phyloP scores from a whole-genome alignment of 1,139 yeast species.

The Hyphopichia pseudoburtonii region DNA sequence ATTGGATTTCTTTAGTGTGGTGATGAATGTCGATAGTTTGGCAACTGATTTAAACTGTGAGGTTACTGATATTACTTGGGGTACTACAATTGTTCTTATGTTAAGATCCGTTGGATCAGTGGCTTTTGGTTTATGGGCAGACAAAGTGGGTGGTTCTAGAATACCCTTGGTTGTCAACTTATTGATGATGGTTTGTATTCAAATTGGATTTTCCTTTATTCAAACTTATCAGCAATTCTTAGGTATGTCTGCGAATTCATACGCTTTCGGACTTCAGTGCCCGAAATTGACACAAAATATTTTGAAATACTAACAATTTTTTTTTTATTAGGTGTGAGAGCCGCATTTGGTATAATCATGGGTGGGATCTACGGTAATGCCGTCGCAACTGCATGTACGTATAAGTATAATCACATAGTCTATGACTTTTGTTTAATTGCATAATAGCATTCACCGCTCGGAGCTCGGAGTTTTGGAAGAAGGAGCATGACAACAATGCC shows the following conservation, averaged over 20 bases:
- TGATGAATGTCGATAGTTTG: slow-evolving; percentile 31
- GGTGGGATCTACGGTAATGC: slow-evolving; percentile 72
- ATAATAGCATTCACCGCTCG: too few species aligned
- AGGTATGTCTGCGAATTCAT: slow-evolving; percentile 24
- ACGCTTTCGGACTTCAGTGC: slow-evolving; percentile 18
- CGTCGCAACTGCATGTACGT: slow-evolving; percentile 52
- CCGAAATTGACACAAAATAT: too few species aligned
- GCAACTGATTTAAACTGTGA: slow-evolving; percentile 26
- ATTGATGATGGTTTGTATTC: slow-evolving; percentile 30
- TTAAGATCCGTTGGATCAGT: slow-evolving; percentile 45
- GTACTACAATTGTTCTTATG: slow-evolving; percentile 46
- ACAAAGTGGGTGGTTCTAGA: slow-evolving; percentile 36
- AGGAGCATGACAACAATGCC: too few species aligned
- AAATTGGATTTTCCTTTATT: slow-evolving; percentile 43
- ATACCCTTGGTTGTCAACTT: slow-evolving; percentile 38
- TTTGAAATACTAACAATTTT: too few species aligned
- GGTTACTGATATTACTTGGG: slow-evolving; percentile 40
- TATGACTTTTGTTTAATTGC: too few species aligned
- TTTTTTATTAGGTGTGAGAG: slow-evolving; percentile 42
- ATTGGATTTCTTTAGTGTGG: slow-evolving; percentile 40
- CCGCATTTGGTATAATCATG: slow-evolving; percentile 66
- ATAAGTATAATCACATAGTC: neutral
- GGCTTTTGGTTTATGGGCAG: slow-evolving; percentile 39
- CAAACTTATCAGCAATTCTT: slow-evolving; percentile 37
- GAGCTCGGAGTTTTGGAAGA: too few species aligned